Evolutionary conservation across 768 basidiomycete species (phyloP).

Genomic region (Naganishia vaughanmartiniae): DNA sequence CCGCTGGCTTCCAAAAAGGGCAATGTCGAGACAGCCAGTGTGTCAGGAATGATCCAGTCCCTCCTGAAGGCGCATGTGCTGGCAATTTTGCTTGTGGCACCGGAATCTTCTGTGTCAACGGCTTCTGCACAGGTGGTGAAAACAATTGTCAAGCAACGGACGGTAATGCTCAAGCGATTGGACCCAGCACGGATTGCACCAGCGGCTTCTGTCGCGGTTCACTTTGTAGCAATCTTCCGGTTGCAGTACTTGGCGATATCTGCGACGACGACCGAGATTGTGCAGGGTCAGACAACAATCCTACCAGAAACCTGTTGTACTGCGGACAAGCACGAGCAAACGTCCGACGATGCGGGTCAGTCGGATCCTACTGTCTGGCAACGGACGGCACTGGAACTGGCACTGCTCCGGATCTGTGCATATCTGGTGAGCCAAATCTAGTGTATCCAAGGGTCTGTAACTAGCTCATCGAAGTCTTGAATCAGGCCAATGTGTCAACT

Average conservation of each 20-base stretch:
- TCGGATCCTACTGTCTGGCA: slow-evolving; percentile 2
- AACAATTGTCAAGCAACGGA: not conserved
- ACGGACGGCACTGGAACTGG: not conserved
- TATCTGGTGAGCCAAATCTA: slow-evolving; percentile 8
- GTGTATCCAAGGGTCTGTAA: not conserved
- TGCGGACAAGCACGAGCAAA: slow-evolving; percentile 16
- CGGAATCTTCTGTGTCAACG: not conserved
- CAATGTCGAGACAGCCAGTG: not conserved
- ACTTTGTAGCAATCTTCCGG: slow-evolving; percentile 9
- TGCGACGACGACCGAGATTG: slow-evolving; percentile 23
- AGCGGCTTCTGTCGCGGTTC: slow-evolving; percentile 4
- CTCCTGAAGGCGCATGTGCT: not conserved
- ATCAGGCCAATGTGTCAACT: slow-evolving; percentile 12
- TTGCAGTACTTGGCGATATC: not conserved
- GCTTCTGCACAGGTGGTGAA: slow-evolving; percentile 19
- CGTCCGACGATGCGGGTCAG: slow-evolving; percentile 9
- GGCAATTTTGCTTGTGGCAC: not conserved
- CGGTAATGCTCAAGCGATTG: not conserved
- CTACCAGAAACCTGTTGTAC: not conserved
- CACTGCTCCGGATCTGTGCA: not conserved
- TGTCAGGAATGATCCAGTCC: too few relatives aligned
- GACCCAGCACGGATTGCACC: not conserved
- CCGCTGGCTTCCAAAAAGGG: not conserved
- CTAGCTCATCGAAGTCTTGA: not conserved
- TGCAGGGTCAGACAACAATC: slow-evolving; percentile 7